Evolutionary conservation across 1,284 basidiomycete species (phyloP).

Genomic region (Boletus sp.): DNA sequence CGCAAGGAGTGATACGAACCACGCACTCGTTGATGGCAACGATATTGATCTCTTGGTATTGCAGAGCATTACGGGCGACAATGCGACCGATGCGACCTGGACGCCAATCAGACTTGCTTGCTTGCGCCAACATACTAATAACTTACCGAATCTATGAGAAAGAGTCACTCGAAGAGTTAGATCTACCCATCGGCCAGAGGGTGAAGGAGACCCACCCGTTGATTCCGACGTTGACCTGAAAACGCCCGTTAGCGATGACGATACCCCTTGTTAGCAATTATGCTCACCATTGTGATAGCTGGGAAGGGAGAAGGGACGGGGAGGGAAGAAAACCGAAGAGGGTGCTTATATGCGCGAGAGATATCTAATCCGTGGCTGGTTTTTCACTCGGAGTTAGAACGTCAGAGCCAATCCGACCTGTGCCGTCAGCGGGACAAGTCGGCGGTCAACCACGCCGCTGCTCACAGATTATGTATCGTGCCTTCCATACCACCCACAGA

Average conservation of each 20-base stretch:
- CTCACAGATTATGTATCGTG: not conserved
- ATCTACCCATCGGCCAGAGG: constrained; percentile 1
- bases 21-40: constrained; percentile 91
- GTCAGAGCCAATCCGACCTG: constrained; percentile 18
- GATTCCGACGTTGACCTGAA: constrained; percentile 85
- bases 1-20: constrained; percentile 3
- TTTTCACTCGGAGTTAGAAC: constrained; percentile 37
- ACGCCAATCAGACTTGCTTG: constrained; percentile 6
- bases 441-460: constrained; percentile 14
- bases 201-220: constrained; percentile 68
- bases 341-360: constrained; percentile 31
- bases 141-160: constrained; percentile 77
- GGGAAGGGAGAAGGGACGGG: constrained; percentile 10
- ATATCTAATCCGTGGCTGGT: constrained; percentile 33
- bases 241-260: constrained; percentile 12
- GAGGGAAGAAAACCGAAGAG: constrained; percentile 2
- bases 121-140: not conserved
- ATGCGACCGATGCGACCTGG: constrained; percentile 97
- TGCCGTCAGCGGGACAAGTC: constrained; percentile 19
- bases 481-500: not conserved
- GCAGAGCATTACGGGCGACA: constrained; percentile 93
- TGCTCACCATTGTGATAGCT: constrained; percentile 31
- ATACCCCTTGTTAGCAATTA: not conserved
- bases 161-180: constrained; percentile 18
- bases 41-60: constrained; percentile 77